These are phyloP conservation scores for Tetradesmus obliquus DNA, from an alignment of 139 green algal species.

Conservation along the genomic window DNA sequence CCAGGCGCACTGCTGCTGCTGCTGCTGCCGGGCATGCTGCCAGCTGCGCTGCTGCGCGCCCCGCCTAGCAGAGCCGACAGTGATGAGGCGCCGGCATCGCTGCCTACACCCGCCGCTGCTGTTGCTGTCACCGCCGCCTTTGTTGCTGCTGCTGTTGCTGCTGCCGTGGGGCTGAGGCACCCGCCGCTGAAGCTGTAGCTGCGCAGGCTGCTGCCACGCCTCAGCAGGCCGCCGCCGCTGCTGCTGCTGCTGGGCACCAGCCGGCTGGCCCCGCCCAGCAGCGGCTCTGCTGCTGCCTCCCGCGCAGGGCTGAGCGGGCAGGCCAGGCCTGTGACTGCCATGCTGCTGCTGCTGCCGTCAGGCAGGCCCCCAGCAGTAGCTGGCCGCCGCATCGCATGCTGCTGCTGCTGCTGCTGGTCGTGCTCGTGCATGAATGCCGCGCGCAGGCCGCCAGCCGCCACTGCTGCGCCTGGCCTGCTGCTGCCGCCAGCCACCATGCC, in stretches of 20 bases:
- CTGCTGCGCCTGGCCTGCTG: not conserved
- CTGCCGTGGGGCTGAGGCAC: constrained; percentile 1
- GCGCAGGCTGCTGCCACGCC: not conserved
- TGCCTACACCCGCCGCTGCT: not conserved
- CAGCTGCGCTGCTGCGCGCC: not conserved
- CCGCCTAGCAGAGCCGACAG: not conserved
- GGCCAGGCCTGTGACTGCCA: not conserved
- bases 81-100: not conserved
- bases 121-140: not conserved
- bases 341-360: constrained; percentile 6
- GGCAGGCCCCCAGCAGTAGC: not conserved
- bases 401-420: constrained; percentile 22
- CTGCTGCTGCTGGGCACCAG: not conserved
- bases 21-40: not conserved
- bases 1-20: not conserved
- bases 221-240: not conserved
- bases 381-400: not conserved
- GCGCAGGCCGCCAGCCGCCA: not conserved
- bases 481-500: not conserved
- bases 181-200: constrained; percentile 34
- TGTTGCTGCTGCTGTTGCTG: not conserved
- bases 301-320: not conserved
- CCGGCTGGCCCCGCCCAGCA: not conserved
- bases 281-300: constrained; percentile 2
- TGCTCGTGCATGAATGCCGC: not conserved